These are phyloP conservation scores for Neospermospora avenae DNA, from an alignment of 2,329 filamentous ascomycete species.

Conservation along the genomic window DNA sequence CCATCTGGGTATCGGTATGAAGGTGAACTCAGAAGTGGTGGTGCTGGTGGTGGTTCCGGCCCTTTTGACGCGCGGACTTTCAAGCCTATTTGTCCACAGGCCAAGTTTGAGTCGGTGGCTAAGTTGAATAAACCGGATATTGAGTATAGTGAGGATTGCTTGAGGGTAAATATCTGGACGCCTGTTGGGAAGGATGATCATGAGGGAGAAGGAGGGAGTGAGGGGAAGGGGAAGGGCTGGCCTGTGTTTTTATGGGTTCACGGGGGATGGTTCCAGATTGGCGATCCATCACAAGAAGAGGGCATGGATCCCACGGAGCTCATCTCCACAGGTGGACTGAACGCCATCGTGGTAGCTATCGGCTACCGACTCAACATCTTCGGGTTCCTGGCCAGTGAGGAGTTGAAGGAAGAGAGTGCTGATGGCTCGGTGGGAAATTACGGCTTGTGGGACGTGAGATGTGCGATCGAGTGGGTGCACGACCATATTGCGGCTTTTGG, in stretches of 20 bases:
- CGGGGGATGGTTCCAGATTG: conserved; percentile 48
- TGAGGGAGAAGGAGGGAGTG: neutral
- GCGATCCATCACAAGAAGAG: conserved; percentile 42
- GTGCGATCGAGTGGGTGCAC: conserved; percentile 50
- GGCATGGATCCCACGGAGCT: conserved; percentile 44
- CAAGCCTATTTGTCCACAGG: conserved; percentile 41
- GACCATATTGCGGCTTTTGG: conserved; percentile 41
- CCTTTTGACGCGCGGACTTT: conserved; percentile 40
- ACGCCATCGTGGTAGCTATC: conserved; percentile 43
- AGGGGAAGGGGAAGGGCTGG: conserved; percentile 5
- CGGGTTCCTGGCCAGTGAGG: conserved; percentile 45
- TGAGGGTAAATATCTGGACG: conserved; percentile 48
- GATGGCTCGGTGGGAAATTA: conserved; percentile 37
- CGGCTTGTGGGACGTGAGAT: conserved; percentile 46
- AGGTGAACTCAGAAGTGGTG: conserved; percentile 14
- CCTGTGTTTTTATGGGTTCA: conserved; percentile 40
- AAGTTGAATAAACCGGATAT: conserved; percentile 23
- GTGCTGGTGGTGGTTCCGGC: no score
- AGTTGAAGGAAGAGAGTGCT: conserved; percentile 34
- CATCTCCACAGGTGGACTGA: conserved; percentile 37
- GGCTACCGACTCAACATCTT: conserved; percentile 49
- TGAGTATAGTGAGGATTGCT: conserved; percentile 45
- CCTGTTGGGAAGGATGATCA: conserved; percentile 32
- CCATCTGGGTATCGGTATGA: conserved; percentile 33
- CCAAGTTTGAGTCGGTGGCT: conserved; percentile 27